phyloP scores from a whole-genome alignment of 331 rosid genomes.

The Cydonia oblonga region DNA sequence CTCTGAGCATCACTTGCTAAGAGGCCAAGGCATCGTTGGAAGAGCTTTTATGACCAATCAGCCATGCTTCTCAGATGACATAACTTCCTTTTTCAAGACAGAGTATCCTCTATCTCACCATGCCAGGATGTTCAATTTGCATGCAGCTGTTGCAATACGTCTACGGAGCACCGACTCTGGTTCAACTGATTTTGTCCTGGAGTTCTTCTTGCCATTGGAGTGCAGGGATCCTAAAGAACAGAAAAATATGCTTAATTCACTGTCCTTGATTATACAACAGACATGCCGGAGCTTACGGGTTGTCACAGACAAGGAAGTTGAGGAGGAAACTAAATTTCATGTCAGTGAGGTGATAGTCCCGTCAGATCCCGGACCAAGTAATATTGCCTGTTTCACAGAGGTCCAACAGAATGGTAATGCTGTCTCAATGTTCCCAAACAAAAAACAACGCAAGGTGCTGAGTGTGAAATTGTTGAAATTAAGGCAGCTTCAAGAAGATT shows the following conservation, averaged over 20 bases:
- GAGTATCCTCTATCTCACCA: conserved; percentile 89
- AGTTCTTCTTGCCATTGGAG: conserved; percentile 78
- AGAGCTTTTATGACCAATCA: conserved; percentile 72
- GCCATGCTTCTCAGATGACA: conserved; percentile 68
- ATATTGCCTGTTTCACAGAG: conserved; percentile 15
- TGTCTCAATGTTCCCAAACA: conserved; percentile 23
- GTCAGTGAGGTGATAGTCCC: conserved; percentile 19
- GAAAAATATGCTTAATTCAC: conserved; percentile 62
- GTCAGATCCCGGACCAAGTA: conserved; percentile 19
- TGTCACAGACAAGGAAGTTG: conserved; percentile 54
- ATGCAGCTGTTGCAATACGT: conserved; percentile 84
- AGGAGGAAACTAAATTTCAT: conserved; percentile 32
- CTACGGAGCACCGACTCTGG: conserved; percentile 57
- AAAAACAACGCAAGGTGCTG: conserved; percentile 19
- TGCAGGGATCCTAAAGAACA: conserved; percentile 69
- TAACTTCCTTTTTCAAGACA: conserved; percentile 52
- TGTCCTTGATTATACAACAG: conserved; percentile 62
- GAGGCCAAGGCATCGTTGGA: conserved; percentile 88
- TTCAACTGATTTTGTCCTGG: conserved; percentile 68
- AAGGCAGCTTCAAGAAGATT: conserved; percentile 21
- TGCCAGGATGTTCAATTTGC: conserved; percentile 64
- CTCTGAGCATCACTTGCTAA: conserved; percentile 92
- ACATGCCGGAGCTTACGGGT: conserved; percentile 62
- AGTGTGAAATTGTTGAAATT: conserved; percentile 25
- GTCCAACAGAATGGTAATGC: conserved; percentile 18